Base-by-base conservation (phyloP, 192 early-diverging fungal genomes). In the Gamsiella multidivaricata region DNA sequence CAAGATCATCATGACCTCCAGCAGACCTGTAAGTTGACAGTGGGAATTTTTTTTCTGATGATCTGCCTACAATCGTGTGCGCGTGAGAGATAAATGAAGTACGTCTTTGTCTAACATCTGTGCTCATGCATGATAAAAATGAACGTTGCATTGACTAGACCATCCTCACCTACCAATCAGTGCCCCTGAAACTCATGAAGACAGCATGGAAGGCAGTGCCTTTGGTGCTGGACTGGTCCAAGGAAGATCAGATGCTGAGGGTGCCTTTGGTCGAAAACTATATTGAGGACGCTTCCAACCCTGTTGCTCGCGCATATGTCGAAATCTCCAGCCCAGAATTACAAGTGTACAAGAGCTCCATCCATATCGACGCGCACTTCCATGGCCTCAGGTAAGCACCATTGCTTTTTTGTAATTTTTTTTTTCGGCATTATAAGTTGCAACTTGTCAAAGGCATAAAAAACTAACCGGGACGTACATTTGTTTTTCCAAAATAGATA, bases 341-440 rank as follows among this genome's bases (percentile, higher is more conserved):
- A 6, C 84, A 87, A 49, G 74, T 84, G 3, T 89, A 89, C 56
- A 79, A 70, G 29, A 84, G 79, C 23, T 53, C 82, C 23, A 80
- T 89, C 42, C 62, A 80, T 23, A 79, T 89, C 32, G 81, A 81
- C 65, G 88, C 88, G 23, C 83, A 86, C 57, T 87, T 89, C 60
- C 70, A 79, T 57, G 88, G 88, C 18, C 79, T 89, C 18, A 50
- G 87, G 87, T 83, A 81, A 50, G 51, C n/a, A 58, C 4, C 4
- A 42, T 53, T 17, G 15, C 46, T 2, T 33, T 18, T 54, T n/a
- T n/a, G n/a, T n/a, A n/a, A n/a, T n/a, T n/a, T n/a, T n/a, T n/a
- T n/a, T n/a, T n/a, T n/a, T n/a, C n/a, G n/a, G n/a, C n/a, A n/a
- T n/a, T n/a, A n/a, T n/a, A n/a, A n/a, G n/a, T n/a, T n/a, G n/a